Conservation (phyloP, 2,329 filamentous ascomycete species). For the Scytalidium sp. region DNA sequence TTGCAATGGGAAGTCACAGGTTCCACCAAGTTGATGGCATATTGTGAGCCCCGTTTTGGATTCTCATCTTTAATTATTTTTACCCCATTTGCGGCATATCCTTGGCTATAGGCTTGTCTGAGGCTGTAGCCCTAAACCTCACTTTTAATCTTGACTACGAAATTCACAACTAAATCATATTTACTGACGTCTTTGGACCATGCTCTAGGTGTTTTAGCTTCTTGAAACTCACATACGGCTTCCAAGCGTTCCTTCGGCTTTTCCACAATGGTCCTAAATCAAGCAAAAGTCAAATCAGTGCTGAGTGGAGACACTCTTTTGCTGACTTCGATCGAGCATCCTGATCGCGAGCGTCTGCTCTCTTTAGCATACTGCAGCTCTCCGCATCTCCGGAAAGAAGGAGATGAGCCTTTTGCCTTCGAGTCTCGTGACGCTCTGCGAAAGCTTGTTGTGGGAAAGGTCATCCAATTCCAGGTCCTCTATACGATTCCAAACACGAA, state of each 20-base stretch:
- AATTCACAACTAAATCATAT: background rate
- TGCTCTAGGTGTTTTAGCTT: background rate
- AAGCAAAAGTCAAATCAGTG: constrained; percentile 86
- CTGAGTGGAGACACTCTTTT: constrained; percentile 91
- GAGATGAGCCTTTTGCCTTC: constrained; percentile 90
- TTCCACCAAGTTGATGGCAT: too few species aligned
- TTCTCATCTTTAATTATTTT: too few species aligned
- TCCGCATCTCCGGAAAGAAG: constrained; percentile 81
- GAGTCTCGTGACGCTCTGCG: constrained; percentile 92
- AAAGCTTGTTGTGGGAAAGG: constrained; percentile 79
- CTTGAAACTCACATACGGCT: constrained; percentile 12
- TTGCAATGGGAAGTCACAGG: too few species aligned
- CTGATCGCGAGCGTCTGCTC: constrained; percentile 77
- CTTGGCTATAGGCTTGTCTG: too few species aligned
- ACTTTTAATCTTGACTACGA: background rate
- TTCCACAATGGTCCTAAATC: constrained; percentile 30
- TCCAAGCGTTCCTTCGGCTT: constrained; percentile 25
- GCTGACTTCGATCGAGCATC: constrained; percentile 77
- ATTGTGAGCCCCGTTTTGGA: too few species aligned
- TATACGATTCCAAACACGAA: constrained; percentile 85
- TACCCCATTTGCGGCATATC: background rate
- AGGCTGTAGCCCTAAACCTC: background rate
- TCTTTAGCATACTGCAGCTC: constrained; percentile 91
- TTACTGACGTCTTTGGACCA: background rate
- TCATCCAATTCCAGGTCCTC: constrained; percentile 77